Evolutionary conservation across 768 basidiomycete species (phyloP).

Genomic region (Dioszegia hungarica): DNA sequence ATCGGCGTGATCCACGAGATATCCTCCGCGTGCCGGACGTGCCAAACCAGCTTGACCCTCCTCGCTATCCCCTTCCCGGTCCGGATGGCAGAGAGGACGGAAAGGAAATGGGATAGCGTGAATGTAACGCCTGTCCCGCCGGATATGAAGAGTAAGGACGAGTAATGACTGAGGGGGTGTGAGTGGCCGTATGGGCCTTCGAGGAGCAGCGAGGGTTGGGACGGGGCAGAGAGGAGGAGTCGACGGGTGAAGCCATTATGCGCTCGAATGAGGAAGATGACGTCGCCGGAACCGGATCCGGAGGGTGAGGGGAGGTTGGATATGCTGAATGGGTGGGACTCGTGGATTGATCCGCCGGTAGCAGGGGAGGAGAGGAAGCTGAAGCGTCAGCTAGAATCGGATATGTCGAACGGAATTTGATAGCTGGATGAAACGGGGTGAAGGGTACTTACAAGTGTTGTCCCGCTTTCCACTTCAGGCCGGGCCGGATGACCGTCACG

Average conservation of each 20-base stretch:
- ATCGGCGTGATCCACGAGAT: slow-evolving; percentile 25
- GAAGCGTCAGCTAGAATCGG: background rate
- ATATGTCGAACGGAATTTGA: background rate
- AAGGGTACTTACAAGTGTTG: slow-evolving; percentile 28
- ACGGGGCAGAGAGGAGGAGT: slow-evolving; percentile 6
- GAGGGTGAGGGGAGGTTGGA: slow-evolving; percentile 40
- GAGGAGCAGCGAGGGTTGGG: slow-evolving; percentile 16
- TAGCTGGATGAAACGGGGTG: background rate
- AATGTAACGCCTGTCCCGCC: slow-evolving; percentile 38
- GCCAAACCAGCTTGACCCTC: slow-evolving; percentile 40
- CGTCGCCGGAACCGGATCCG: slow-evolving; percentile 18
- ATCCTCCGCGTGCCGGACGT: slow-evolving; percentile 31
- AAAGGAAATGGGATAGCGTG: slow-evolving; percentile 20
- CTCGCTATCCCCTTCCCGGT: slow-evolving; percentile 15
- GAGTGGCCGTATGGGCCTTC: slow-evolving; percentile 35
- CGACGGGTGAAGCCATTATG: slow-evolving; percentile 33
- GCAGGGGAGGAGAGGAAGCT: slow-evolving; percentile 46
- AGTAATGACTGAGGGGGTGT: slow-evolving; percentile 17
- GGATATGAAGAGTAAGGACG: slow-evolving; percentile 26
- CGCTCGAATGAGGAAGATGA: slow-evolving; percentile 26
- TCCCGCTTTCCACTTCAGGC: slow-evolving; percentile 21
- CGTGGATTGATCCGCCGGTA: slow-evolving; percentile 38
- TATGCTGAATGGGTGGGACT: slow-evolving; percentile 45
- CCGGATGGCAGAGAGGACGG: slow-evolving; percentile 2
- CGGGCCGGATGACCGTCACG: slow-evolving; percentile 12